Base-by-base conservation (phyloP, 768 basidiomycete genomes). In the Candolleomyces aberdarensis region DNA sequence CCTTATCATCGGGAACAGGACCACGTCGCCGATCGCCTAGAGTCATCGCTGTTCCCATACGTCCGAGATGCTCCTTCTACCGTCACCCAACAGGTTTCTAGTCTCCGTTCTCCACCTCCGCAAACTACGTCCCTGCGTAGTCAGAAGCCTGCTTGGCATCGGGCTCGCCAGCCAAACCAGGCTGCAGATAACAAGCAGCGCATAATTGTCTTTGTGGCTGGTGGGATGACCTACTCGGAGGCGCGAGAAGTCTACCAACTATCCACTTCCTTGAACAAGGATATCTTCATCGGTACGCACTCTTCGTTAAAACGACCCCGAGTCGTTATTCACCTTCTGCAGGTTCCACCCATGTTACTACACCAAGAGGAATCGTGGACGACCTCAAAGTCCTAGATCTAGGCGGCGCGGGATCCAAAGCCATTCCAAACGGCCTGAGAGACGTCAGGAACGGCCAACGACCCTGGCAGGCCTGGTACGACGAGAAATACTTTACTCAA, bases 201-300 rank as follows among this genome's bases (percentile, higher is more conserved):
- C 31, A 68, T 97, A 14, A 80, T 99, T 40, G 84, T 98, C 17
- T 98, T 98, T 73, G 80, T 98, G 22, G 91, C 92, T 14, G 97
- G 97, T 40, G 97, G 97, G 2, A 88, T 96, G 83, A 96, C 97
- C 1, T 95, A 94, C 71, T 96, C 95, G 0, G 97, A 99, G 74
- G 89, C 96, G 74, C 82, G 96, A 62, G 86, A 94, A 67, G 88
- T 85, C 50, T 98, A 98, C 69, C 80, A 87, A 54, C 78, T 96
- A 15, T 90, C 93, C 3, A 80, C 78, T 51, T 71, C 84, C 2
- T 71, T 93, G 56, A 89, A 90, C 67, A 94, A 90, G 73, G 97
- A 99, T 66, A 84, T 98, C 56, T 91, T 87, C 73, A 91, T 99
- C 60, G 97, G 96, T 96, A 66, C 63, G 66, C 3, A 62, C 44